Base-by-base conservation (phyloP, 225 moss, liverwort and hornwort species). In the Polytrichum commune region DNA sequence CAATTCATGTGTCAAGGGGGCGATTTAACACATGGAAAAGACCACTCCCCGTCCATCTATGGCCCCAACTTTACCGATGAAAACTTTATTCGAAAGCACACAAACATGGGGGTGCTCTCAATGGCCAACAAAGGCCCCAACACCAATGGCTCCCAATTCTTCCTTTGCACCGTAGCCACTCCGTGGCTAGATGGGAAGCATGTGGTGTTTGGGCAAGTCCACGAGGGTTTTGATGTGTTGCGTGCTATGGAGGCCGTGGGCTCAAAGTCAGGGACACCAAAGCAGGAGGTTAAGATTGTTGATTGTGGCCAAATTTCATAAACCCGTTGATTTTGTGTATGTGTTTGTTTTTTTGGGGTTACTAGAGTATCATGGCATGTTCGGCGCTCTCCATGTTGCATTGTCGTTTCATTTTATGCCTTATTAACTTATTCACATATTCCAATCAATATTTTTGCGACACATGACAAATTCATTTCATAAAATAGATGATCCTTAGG, bases 1-100 rank as follows among this genome's bases (percentile, higher is more conserved):
- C 74, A 82, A 1, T 86, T 86, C 66, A 82, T 86, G 82, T 79
- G 76, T 62, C 85, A 86, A 75, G 86, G 86, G 5, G 86, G 86
- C 19, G 86, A 86, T 35, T 86, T 86, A 60, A 86, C 86, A 58
- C 74, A 5, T 22, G 69, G 77, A 4, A 78, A 86, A 19, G 77
- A 80, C 26, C 27, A 86, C 83, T 20, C 75, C 72, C 83, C 7
- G 32, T 32, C 82, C 26, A 86, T 77, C 24, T 82, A 86, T 32
- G 85, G 85, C 26, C 76, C 70, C 5, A 85, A 72, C 62, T 83
- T 86, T 27, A 57, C 65, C 1, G 83, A 86, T 29, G 83, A 83
- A 70, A 86, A 83, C 70, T 86, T 86, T 67, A 29, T 19, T 4
- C 69, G 24, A 24, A 83, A 80, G 80, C 86, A 86, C 67, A 70